Evolutionary conservation across 2,329 filamentous ascomycete species (phyloP), one percentile per base, ranked within the genome.

Genomic region (Aspergillus spinulosporus): DNA sequence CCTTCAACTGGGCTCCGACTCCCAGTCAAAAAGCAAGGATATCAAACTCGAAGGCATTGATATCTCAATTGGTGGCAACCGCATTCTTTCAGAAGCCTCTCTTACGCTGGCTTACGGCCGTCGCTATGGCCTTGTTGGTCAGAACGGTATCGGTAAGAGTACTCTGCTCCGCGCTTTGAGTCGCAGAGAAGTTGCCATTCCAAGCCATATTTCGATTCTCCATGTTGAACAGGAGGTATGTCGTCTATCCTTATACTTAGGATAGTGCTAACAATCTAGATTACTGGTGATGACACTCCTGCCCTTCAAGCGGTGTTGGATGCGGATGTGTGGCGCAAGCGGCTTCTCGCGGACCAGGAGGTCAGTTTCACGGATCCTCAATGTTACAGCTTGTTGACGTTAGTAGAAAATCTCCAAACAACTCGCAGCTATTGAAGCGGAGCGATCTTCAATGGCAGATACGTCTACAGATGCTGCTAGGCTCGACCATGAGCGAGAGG

Each of bases 81-180:
- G 94, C 58, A 99, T 99, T 62, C 79, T 97, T 65, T 90, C 88
- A 45, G 93, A 99, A 73, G 96, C 93, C 47, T 90, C 86, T 52
- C 79, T 99, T 57, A 97, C 92, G 1, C 81, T 99, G 62, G 88
- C 94, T 0, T 97, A 96, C 73, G 92, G 93, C 52, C 88, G 92
- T 71, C 87, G 94, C 63, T 99, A 99, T 76, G 94, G 94, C 85
- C 80, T 99, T 62, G 94, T 99, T 64, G 94, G 94, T 82, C 90
- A 97, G 82, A 99, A 99, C 84, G 94, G 94, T 91, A 93, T 99
- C 62, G 94, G 90, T 82, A 93, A 94, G 83, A 91, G 91, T 71
- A 99, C 94, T n/a, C 80, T 99, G 62, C 83, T 99, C 60, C 85
- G 94, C 65, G 94, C 94, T 12, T 80, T 99, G 63, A 95, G 92